Base-by-base conservation (phyloP, 257 asterid genomes). In the Ajuga chamaepitys region DNA sequence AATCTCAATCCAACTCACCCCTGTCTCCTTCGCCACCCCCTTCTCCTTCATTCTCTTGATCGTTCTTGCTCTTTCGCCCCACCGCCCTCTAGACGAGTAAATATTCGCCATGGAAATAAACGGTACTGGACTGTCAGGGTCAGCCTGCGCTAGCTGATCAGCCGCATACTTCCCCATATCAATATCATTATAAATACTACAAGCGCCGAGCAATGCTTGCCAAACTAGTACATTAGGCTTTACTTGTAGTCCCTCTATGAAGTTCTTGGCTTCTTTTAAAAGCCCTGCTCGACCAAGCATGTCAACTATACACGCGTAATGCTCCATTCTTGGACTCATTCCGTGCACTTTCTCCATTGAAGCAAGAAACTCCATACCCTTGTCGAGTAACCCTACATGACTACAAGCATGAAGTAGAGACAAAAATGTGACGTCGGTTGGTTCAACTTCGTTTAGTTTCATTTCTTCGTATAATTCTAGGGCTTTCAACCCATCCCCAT, bases 141-240 rank as follows among this genome's bases (percentile, higher is more conserved):
- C 78, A 3, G 45, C 75, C 76, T 32, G 44, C 32, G 85, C 83
- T 58, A 91, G 77, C 77, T 68, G 75, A 7, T 82, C 85, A 30
- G 95, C 92, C 7, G 97, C 97, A 22, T 84, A 85, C 53, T 70
- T 80, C 32, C 96, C 99, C 52, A 80, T 76, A 37, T 81, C 85
- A 44, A 81, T 55, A 66, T 89, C 81, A 4, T 85, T 80, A 42
- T 78, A 76, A 44, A 87, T 74, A 28, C 88, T 56, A 60, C 92
- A 86, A 60, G 95, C 92, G 17, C 95, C 96, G 9, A 93, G 95
- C 59, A 93, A 75, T 38, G 97, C 75, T 75, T 93, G 95, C 99
- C 96, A 93, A 58, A 89, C 76, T 30, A 74, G 79, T 38, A 57
- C 82, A 57, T 75, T 81, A 4, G 99, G 86, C 74, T 81, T 75